Evolutionary conservation across 345 rosid species (phyloP).

Genomic region (Eucalyptus erythrocorys): DNA sequence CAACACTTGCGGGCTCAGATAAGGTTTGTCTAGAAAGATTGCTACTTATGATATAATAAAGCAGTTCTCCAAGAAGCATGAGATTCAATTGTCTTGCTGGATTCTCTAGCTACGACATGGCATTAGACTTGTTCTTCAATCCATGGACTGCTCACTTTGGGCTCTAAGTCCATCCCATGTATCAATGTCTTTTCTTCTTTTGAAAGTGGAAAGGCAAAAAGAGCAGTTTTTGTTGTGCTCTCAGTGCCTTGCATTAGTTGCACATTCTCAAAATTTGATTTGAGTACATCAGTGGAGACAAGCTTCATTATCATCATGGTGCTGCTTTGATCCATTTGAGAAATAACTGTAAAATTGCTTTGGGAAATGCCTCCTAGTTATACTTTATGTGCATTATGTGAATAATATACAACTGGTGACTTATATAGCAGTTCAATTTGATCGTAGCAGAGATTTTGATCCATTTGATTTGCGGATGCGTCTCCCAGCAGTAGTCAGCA

Average conservation of each 20-base stretch:
- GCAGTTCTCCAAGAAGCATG: background rate
- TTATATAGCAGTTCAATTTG: background rate
- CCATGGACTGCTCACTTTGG: background rate
- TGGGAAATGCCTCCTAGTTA: background rate
- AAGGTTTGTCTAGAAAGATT: slow-evolving; percentile 33
- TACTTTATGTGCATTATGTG: background rate
- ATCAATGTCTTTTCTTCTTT: background rate
- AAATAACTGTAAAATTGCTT: background rate
- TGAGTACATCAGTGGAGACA: background rate
- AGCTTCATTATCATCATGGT: background rate
- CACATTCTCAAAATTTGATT: background rate
- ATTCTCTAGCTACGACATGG: background rate
- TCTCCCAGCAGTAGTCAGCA: slow-evolving; percentile 83
- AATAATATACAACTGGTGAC: background rate
- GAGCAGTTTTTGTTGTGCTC: background rate
- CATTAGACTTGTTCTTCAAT: background rate
- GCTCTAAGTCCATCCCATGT: background rate
- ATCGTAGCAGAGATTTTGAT: slow-evolving; percentile 81
- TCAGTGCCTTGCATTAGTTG: background rate
- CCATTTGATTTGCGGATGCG: slow-evolving; percentile 86
- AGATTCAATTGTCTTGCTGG: background rate
- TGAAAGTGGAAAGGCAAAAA: background rate
- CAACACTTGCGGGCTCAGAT: slow-evolving; percentile 81
- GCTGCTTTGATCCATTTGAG: background rate
- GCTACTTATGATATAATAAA: background rate